Evolutionary conservation across 208 protist genomes (phyloP), one percentile per base, ranked within the genome.

Genomic region (Trypanosoma cruzi): DNA sequence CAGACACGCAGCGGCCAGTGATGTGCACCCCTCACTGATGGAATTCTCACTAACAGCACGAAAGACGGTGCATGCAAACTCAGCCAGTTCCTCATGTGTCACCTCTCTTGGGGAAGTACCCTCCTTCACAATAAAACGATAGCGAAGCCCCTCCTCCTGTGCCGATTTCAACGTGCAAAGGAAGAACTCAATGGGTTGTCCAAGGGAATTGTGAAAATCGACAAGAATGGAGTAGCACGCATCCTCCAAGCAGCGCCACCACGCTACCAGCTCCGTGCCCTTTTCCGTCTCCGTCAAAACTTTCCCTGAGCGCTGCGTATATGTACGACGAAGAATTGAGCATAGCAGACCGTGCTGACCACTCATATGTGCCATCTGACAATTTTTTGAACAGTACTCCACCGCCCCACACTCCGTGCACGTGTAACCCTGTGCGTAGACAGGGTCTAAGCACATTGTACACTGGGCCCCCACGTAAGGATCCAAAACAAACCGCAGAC

Each of bases 371-470:
- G 73, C 72, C 36, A 73, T 69, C 72, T 92, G 81, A 75, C 90
- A 96, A 0, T 89, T 80, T 13, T 82, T 77, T 14, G 80, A 89
- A 75, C 90, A 96, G 73, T 96, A 96, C 61, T 88, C 77, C 14
- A 88, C 80, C 58, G 80, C 79, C 63, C 89, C 85, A 75, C 90
- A 96, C 48, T 80, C 80, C 28, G 79, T 83, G 75, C 88, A 96
- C 8, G 82, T 84, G 75, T 85, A 96, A 26, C 88, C 88, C 60
- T 85, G 80, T 8, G 86, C 81, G 77, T 94, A 92, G 61, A 93
- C 88, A 13, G 90, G 90, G 62, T 96, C 90, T n/a, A 91, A 74
- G 70, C 90, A 96, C 71, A 80, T 73, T 3, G 86, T 90, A 73
- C 90, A 96, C 34, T 84, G 88, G 63, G 81, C 71, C 11, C 84